Base-by-base conservation (phyloP, 441 rosid genomes). In the Pelargonium fulgidum region DNA sequence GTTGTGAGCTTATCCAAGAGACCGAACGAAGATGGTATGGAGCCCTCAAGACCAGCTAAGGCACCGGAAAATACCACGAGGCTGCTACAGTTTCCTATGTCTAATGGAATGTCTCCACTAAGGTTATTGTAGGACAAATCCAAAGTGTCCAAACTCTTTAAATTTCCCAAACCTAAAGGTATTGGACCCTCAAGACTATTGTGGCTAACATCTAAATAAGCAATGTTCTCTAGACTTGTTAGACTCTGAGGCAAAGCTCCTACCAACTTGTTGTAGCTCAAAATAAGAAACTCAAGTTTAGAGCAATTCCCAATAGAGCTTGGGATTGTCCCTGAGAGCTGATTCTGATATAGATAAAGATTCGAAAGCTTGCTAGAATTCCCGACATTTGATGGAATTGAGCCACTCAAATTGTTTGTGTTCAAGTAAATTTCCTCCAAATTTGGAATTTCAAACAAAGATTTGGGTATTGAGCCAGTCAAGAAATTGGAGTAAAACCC, bases 1-100 rank as follows among this genome's bases (percentile, higher is more conserved):
- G 0, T 0, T 2, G 52, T 48, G 73, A 86, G 86, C 52, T 54
- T 77, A 11, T 71, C 70, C 45, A 92, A 70, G 52, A 70, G 70
- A 50, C 93, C 93, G 17, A 89, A 58, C 13, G 92, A 86, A 80
- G 93, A 71, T 0, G 96, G 98, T 26, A 92, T 85, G 13, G 47
- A 41, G 66, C 96, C 92, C 0, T 78, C 76, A 64, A 92, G 77
- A 75, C 83, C 81, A 71, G 86, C 72, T 22, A 65, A 24, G 58
- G 82, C 67, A 13, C 81, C 80, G 5, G 45, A 63, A 66, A 90
- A 64, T 9, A 14, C 16, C 16, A 72, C 54, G 71, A 90, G 81
- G 80, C 81, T 80, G 65, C 79, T 85, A 75, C 86, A 90, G 42
- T 85, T 84, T 67, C 89, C 93, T 29, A 92, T 3, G 48, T 77